Evolutionary conservation across 805 yeast genomes (phyloP).

Genomic region (Saccharomycopsis fibuligera): DNA sequence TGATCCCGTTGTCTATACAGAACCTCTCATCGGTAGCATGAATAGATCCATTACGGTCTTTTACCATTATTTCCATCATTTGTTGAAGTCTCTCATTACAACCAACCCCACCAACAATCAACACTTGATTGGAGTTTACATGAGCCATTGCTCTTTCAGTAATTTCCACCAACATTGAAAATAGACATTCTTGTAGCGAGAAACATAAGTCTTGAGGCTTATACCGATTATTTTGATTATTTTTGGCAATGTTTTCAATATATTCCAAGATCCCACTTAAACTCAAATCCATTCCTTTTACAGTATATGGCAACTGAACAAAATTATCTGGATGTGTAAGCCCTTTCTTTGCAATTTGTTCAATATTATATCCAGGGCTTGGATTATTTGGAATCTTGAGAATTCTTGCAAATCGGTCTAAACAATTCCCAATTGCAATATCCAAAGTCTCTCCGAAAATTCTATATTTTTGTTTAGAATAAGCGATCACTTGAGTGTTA

Average conservation of each 20-base stretch:
- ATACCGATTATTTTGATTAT: conserved; percentile 36
- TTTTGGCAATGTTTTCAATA: conserved; percentile 71
- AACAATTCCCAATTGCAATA: conserved; percentile 95
- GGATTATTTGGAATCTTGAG: conserved; percentile 86
- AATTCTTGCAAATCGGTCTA: conserved; percentile 93
- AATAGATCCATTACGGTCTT: conserved; percentile 81
- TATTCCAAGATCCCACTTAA: conserved; percentile 93
- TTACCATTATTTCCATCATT: conserved; percentile 95
- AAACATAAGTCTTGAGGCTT: conserved; percentile 87
- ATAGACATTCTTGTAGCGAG: conserved; percentile 85
- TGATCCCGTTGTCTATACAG: conserved; percentile 96
- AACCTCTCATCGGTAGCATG: conserved; percentile 95
- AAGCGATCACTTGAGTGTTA: conserved; percentile 96
- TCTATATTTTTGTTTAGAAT: conserved; percentile 85
- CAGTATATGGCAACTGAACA: conserved; percentile 88
- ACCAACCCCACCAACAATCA: conserved; percentile 98
- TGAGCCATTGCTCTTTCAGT: conserved; percentile 99
- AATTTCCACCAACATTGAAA: conserved; percentile 95
- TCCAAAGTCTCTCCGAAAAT: conserved; percentile 99
- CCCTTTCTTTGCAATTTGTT: conserved; percentile 78
- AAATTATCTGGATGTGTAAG: conserved; percentile 34
- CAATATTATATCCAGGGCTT: conserved; percentile 96
- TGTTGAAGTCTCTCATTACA: conserved; percentile 85
- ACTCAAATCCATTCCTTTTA: conserved; percentile 96
- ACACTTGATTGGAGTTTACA: conserved; percentile 79